Evolutionary conservation across 2,329 filamentous ascomycete species (phyloP).

Genomic region (Nemania serpens): DNA sequence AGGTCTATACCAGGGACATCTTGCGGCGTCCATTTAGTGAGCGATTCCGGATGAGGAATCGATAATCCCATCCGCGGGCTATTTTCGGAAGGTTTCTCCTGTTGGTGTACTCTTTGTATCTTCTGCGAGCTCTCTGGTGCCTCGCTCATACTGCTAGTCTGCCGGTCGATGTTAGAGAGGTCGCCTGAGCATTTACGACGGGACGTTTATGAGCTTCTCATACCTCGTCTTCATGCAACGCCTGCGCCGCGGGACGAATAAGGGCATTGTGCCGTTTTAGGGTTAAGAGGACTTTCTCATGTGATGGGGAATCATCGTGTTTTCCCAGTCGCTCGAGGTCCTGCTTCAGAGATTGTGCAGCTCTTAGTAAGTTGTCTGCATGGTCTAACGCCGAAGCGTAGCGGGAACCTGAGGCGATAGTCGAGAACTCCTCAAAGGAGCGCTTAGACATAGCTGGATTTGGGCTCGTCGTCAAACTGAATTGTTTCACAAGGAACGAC

Average conservation of each 20-base stretch:
- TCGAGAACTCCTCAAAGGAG: slow-evolving; percentile 35
- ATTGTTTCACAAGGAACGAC: background rate
- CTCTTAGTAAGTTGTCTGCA: slow-evolving; percentile 47
- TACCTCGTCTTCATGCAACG: slow-evolving; percentile 33
- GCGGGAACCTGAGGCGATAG: slow-evolving; percentile 17
- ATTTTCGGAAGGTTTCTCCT: slow-evolving; percentile 3
- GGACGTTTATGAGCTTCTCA: background rate
- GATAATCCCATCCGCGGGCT: slow-evolving; percentile 13
- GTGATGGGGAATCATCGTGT: slow-evolving; percentile 9
- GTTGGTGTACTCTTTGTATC: slow-evolving; percentile 31
- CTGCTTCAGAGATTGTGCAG: slow-evolving; percentile 44
- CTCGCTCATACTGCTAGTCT: slow-evolving; percentile 15
- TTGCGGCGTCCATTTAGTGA: slow-evolving; percentile 56
- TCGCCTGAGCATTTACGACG: background rate
- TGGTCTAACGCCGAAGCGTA: slow-evolving; percentile 38
- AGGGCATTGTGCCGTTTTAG: slow-evolving; percentile 34
- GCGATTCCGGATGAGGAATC: slow-evolving; percentile 35
- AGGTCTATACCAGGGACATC: slow-evolving; percentile 48
- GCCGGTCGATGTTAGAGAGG: slow-evolving; percentile 14
- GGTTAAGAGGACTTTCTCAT: slow-evolving; percentile 26
- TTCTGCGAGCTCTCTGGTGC: slow-evolving; percentile 29
- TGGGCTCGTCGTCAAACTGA: background rate
- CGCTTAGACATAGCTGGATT: slow-evolving; percentile 47
- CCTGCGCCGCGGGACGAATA: slow-evolving; percentile 30
- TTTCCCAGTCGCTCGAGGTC: slow-evolving; percentile 36